These are phyloP conservation scores for Trichoderma asperellum DNA, from an alignment of 2,329 filamentous ascomycete species.

Conservation along the genomic window DNA sequence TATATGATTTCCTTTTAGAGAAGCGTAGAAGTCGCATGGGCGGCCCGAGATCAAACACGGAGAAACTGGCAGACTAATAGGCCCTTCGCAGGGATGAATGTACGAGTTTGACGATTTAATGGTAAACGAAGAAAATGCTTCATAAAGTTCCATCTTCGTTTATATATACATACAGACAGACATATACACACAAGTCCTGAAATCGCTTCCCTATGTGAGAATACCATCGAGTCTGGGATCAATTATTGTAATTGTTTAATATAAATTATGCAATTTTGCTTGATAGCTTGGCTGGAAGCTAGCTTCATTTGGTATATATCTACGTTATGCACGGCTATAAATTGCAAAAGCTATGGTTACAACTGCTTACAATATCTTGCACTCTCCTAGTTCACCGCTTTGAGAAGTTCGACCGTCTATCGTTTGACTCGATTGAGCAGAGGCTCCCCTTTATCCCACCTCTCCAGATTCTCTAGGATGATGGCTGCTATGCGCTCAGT, in stretches of 20 bases:
- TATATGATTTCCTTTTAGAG: not conserved
- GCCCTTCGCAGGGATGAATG: conserved; percentile 27
- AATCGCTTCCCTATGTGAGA: not conserved
- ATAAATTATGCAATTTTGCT: not conserved
- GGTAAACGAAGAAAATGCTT: conserved; percentile 9
- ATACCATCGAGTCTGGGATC: not conserved
- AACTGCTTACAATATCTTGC: not conserved
- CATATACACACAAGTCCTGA: not conserved
- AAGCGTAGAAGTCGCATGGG: conserved; percentile 1
- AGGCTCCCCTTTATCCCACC: conserved; percentile 24
- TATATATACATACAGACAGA: not conserved
- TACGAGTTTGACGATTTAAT: conserved; percentile 26
- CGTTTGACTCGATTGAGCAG: conserved; percentile 35
- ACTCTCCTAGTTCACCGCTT: not conserved
- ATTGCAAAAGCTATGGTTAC: not conserved
- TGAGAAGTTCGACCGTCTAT: not conserved
- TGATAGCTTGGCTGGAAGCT: not conserved
- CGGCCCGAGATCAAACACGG: conserved; percentile 1
- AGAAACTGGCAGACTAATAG: conserved; percentile 22
- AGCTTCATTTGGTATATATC: not conserved
- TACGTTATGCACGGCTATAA: not conserved
- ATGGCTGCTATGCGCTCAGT: conserved; percentile 34
- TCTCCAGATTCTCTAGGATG: conserved; percentile 20
- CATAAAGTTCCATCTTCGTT: not conserved
- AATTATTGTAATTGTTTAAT: not conserved